Percentiles rank a stretch among this genome's conserved stretches.
Evolutionary conservation across 345 rosid species (phyloP).

Genomic region (Draba incana): DNA sequence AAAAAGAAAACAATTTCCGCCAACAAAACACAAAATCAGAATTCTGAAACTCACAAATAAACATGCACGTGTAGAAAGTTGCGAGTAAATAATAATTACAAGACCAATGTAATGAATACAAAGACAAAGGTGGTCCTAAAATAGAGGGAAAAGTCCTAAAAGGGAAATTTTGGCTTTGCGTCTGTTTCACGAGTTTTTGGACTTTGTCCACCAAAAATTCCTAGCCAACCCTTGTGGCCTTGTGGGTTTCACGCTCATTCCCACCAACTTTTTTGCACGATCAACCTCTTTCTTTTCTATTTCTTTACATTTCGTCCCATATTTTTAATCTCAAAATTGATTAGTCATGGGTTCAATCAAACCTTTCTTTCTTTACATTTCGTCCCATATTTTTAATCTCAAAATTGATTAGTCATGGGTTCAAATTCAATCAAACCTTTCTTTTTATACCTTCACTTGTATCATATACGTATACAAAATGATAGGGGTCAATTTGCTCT

Average conservation of each 20-base stretch:
- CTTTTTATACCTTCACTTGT: neutral
- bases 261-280: conserved; percentile 24
- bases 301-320: neutral
- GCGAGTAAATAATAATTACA: too few relatives aligned
- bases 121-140: conserved; percentile 20
- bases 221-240: neutral
- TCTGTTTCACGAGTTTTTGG: conserved; percentile 5
- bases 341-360: neutral
- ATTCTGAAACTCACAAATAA: neutral
- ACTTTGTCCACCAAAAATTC: conserved; percentile 27
- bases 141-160: conserved; percentile 4
- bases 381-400: too few relatives aligned
- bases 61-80: neutral
- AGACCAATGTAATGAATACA: neutral
- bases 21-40: neutral
- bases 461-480: neutral
- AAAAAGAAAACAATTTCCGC: too few relatives aligned
- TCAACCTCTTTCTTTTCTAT: neutral
- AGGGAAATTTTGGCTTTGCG: conserved; percentile 33
- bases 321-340: neutral
- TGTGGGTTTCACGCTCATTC: conserved; percentile 30
- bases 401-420: too few relatives aligned
- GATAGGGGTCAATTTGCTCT: too few relatives aligned
- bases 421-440: too few relatives aligned
- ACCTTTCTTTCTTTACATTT: too few relatives aligned